A percentile compares a stretch with the other conserved stretches of the same genome.
These are phyloP conservation scores for Helotiales sp. DNA, from an alignment of 2,329 filamentous ascomycete species.

Conservation along the genomic window DNA sequence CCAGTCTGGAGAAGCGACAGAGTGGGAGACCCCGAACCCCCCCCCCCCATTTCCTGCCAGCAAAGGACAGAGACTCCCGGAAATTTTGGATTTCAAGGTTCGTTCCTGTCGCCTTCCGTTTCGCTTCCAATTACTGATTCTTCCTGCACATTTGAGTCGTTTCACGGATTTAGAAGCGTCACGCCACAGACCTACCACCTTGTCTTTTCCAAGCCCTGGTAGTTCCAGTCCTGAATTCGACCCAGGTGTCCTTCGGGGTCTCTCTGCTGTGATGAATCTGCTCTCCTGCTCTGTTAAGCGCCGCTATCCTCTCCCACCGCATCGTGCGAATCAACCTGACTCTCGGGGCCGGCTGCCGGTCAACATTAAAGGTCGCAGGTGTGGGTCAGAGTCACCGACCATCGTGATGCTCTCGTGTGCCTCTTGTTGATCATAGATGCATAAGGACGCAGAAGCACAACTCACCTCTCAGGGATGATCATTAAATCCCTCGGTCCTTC, in stretches of 20 bases:
- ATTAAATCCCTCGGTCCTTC: constrained; percentile 1
- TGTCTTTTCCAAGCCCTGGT: neutral
- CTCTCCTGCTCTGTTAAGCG: constrained; percentile 4
- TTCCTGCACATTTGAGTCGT: neutral
- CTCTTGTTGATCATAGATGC: neutral
- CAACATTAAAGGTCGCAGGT: neutral
- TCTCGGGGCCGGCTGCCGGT: neutral
- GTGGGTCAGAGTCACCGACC: neutral
- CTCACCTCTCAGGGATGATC: constrained; percentile 8
- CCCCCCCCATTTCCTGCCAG: neutral
- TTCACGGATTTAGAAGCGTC: neutral
- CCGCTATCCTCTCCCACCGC: neutral
- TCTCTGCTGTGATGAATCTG: neutral
- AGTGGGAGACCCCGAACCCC: constrained; percentile 1
- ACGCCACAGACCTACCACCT: neutral
- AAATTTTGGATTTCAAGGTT: neutral
- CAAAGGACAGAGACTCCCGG: neutral
- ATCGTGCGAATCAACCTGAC: constrained; percentile 1
- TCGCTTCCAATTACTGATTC: neutral
- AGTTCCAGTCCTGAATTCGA: neutral
- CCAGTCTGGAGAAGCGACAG: neutral
- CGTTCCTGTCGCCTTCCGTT: neutral
- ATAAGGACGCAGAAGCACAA: neutral
- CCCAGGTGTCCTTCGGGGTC: neutral
- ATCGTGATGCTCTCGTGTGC: neutral